Percentiles rank a stretch among this genome's conserved stretches.
Evolutionary conservation across 2,329 filamentous ascomycete species (phyloP).

Genomic region (Alternaria postmessia): DNA sequence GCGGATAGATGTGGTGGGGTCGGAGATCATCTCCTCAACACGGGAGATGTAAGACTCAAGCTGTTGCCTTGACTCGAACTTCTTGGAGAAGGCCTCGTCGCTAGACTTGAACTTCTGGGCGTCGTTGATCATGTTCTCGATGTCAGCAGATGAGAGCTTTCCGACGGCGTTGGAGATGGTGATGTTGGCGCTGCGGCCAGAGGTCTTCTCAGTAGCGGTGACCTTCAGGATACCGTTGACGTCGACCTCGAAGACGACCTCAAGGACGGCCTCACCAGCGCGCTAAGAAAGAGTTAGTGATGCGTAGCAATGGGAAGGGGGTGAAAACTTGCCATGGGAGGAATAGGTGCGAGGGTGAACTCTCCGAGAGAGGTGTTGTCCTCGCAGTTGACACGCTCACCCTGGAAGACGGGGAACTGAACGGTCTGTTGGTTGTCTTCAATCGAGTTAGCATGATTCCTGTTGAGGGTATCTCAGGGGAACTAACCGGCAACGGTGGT

Average conservation of each 20-base stretch:
- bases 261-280: conserved; percentile 93
- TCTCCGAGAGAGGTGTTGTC: conserved; percentile 98
- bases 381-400: conserved; percentile 97
- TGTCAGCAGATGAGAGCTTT: conserved; percentile 93
- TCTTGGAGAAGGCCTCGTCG: conserved; percentile 99
- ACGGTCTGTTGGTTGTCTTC: conserved; percentile 53
- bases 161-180: conserved; percentile 99
- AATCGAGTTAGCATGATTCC: too few relatives aligned
- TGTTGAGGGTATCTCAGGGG: too few relatives aligned
- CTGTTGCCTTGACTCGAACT: conserved; percentile 98
- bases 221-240: conserved; percentile 99
- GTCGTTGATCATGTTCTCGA: conserved; percentile 97
- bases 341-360: conserved; percentile 92
- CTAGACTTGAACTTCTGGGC: conserved; percentile 98
- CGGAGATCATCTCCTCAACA: conserved; percentile 98
- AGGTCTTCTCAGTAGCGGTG: conserved; percentile 98
- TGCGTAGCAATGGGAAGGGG: too few relatives aligned
- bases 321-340: conserved; percentile 64
- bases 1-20: conserved; percentile 94
- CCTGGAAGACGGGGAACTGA: conserved; percentile 93
- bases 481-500: too few relatives aligned
- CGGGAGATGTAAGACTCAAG: conserved; percentile 98
- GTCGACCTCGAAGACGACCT: conserved; percentile 99
- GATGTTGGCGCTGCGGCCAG: conserved; percentile 97
- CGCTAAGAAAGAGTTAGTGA: too few relatives aligned